Percentiles rank a stretch among this genome's conserved stretches.
Conservation (phyloP, 257 asterid species). For the Echium plantagineum region DNA sequence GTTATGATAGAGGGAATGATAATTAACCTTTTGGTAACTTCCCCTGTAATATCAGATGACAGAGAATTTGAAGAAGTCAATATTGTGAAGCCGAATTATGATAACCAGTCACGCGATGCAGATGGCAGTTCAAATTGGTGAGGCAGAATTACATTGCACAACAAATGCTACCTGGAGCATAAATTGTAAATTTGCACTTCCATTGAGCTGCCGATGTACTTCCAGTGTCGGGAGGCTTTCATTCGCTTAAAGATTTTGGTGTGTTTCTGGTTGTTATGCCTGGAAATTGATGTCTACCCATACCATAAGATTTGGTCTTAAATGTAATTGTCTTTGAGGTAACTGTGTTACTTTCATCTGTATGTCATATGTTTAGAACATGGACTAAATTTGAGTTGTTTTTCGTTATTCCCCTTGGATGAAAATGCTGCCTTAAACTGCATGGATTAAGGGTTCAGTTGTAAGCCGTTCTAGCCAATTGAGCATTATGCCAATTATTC, state of each 20-base stretch:
- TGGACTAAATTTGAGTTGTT: neutral
- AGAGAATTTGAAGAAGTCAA: conserved; percentile 62
- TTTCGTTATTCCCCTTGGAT: neutral
- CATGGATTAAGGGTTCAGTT: too few species aligned
- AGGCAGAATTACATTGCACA: neutral
- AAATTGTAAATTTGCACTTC: neutral
- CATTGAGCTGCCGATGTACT: neutral
- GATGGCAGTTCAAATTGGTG: conserved; percentile 43
- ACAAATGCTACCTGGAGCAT: neutral
- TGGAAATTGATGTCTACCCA: neutral
- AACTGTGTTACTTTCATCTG: neutral
- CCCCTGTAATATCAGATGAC: conserved; percentile 34
- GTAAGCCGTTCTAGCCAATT: too few species aligned
- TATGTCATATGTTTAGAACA: too few species aligned
- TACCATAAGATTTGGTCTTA: neutral
- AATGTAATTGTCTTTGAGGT: neutral
- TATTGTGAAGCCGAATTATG: conserved; percentile 41
- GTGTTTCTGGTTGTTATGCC: neutral
- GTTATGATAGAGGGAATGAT: neutral
- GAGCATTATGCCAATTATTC: too few species aligned
- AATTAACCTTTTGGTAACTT: neutral
- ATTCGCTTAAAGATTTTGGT: neutral
- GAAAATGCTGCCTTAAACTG: too few species aligned
- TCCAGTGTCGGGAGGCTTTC: neutral
- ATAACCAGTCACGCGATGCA: conserved; percentile 34